Evolutionary conservation across 2,329 filamentous ascomycete genomes (phyloP).

Genomic region (Stemphylium vesicarium): DNA sequence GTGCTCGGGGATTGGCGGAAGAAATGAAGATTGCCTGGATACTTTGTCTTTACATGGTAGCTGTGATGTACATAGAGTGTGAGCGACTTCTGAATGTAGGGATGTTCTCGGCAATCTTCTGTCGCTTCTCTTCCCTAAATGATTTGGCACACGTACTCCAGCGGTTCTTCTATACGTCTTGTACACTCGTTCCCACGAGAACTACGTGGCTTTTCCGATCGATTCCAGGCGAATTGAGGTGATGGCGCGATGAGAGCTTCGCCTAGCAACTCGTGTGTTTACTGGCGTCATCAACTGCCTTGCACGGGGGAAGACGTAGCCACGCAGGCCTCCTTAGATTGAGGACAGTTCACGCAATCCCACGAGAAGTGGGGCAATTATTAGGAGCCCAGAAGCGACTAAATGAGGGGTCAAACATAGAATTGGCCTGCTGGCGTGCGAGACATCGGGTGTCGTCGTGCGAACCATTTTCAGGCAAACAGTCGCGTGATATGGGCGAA

Average conservation of each 20-base stretch:
- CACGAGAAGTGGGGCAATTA: background rate
- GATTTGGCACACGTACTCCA: too few relatives aligned
- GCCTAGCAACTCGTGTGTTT: too few relatives aligned
- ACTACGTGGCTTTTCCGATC: too few relatives aligned
- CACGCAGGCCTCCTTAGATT: background rate
- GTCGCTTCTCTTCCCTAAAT: too few relatives aligned
- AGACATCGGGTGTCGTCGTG: slow-evolving; percentile 11
- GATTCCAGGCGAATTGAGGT: too few relatives aligned
- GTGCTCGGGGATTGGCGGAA: background rate
- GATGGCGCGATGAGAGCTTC: too few relatives aligned
- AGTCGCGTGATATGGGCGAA: background rate
- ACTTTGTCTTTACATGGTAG: background rate
- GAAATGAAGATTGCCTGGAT: background rate
- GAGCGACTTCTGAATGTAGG: too few relatives aligned
- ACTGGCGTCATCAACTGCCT: too few relatives aligned
- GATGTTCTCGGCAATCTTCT: too few relatives aligned
- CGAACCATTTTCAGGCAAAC: slow-evolving; percentile 21
- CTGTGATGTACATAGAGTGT: too few relatives aligned
- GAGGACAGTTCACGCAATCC: background rate
- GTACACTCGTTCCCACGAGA: too few relatives aligned
- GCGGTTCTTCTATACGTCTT: too few relatives aligned
- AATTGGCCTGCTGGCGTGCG: background rate
- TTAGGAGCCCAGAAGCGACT: background rate
- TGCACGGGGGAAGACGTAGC: background rate
- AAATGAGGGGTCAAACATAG: background rate